These are phyloP conservation scores for Scenedesmus sp. DNA, from an alignment of 163 green algal species.

Conservation along the genomic window DNA sequence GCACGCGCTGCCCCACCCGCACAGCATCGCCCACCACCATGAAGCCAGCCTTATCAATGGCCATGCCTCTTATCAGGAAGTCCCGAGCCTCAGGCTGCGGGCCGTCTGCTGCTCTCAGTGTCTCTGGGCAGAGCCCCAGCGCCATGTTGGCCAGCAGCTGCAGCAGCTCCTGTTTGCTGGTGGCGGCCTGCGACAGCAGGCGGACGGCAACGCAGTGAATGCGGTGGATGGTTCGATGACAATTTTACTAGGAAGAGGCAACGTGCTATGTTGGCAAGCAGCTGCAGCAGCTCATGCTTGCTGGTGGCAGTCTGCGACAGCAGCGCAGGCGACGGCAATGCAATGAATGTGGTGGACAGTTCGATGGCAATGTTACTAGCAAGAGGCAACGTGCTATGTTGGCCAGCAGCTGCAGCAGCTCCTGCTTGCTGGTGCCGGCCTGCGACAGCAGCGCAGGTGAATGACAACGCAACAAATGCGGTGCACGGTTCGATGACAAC, in stretches of 20 bases:
- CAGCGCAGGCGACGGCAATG: background rate
- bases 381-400: background rate
- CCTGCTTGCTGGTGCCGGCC: background rate
- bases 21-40: conserved; percentile 65
- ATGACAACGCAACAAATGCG: background rate
- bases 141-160: conserved; percentile 63
- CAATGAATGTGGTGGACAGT: too few relatives aligned
- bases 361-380: too few relatives aligned
- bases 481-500: too few relatives aligned
- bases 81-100: conserved; percentile 56
- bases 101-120: background rate
- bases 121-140: conserved; percentile 55
- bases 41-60: conserved; percentile 48
- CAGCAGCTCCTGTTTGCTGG: conserved; percentile 1
- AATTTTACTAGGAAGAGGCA: too few relatives aligned
- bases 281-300: background rate
- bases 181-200: conserved; percentile 30
- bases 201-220: background rate
- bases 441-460: background rate
- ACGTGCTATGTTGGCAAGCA: background rate
- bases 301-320: background rate
- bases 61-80: conserved; percentile 67
- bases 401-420: background rate
- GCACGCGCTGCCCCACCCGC: conserved; percentile 59
- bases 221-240: too few relatives aligned